These are phyloP conservation scores for Talaromyces sp. DNA, from an alignment of 2,329 filamentous ascomycete species.

Conservation along the genomic window DNA sequence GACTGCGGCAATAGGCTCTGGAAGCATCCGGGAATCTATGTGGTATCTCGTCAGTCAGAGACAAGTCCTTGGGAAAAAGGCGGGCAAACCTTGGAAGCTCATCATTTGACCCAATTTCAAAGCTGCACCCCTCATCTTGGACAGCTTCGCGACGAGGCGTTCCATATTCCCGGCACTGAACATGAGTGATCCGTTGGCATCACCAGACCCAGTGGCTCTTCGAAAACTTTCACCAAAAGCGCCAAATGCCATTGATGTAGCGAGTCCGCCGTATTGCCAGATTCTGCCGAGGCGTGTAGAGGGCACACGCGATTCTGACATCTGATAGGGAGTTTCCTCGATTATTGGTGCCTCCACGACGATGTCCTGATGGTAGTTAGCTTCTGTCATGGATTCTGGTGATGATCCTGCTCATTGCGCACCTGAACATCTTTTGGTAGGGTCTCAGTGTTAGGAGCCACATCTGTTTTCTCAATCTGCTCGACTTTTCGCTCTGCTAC, in stretches of 20 bases:
- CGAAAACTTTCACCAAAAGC: constrained; percentile 82
- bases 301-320: constrained; percentile 86
- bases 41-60: neutral
- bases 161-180: constrained; percentile 90
- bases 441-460: neutral
- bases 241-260: constrained; percentile 91
- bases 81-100: constrained; percentile 71
- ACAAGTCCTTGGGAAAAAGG: neutral
- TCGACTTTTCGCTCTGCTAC: neutral
- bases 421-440: constrained; percentile 6
- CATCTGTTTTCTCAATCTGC: neutral
- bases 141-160: constrained; percentile 84
- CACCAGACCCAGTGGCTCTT: constrained; percentile 68
- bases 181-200: constrained; percentile 68
- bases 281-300: constrained; percentile 80
- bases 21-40: constrained; percentile 84
- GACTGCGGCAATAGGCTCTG: constrained; percentile 79
- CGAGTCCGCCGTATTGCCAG: constrained; percentile 92
- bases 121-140: constrained; percentile 94
- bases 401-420: neutral
- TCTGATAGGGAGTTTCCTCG: constrained; percentile 55
- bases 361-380: constrained; percentile 27
- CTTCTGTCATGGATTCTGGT: neutral
- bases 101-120: constrained; percentile 97
- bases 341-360: constrained; percentile 18